A percentile compares a stretch with the other conserved stretches of the same genome.
Evolutionary conservation across 371 early-diverging fungal species (phyloP).

Genomic region (Lichtheimia ramosa): DNA sequence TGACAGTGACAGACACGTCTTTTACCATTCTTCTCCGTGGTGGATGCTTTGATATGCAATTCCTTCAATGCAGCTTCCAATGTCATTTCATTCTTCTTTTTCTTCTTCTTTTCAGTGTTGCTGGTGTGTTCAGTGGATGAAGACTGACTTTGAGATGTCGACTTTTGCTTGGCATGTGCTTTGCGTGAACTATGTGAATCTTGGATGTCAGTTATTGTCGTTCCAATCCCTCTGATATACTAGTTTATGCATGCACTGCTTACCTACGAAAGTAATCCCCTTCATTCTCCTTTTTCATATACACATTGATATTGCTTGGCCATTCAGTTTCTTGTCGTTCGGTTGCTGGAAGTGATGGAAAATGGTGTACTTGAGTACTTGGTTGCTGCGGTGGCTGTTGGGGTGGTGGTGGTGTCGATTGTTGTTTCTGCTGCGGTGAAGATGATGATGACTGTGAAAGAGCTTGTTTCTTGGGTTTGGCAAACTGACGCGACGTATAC

Average conservation of each 20-base stretch:
- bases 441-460: not conserved
- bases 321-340: constrained; percentile 24
- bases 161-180: not conserved
- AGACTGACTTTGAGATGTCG: not conserved
- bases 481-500: constrained; percentile 33
- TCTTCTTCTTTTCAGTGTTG: constrained; percentile 16
- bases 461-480: constrained; percentile 2
- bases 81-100: constrained; percentile 41
- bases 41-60: constrained; percentile 36
- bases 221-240: too few relatives aligned
- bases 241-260: not conserved
- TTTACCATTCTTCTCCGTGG: constrained; percentile 23
- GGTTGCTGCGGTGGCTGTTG: constrained; percentile 4
- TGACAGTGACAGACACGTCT: constrained; percentile 46
- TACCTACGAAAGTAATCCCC: constrained; percentile 50
- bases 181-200: too few relatives aligned
- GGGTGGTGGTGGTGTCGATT: not conserved
- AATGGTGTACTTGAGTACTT: not conserved
- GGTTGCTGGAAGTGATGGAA: constrained; percentile 32
- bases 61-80: constrained; percentile 49
- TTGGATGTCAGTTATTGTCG: too few relatives aligned
- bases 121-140: not conserved
- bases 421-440: constrained; percentile 4
- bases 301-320: constrained; percentile 46
- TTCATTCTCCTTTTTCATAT: constrained; percentile 46